Evolutionary conservation across 2,329 filamentous ascomycete species (phyloP).

Genomic region (Botrytis squamosa): DNA sequence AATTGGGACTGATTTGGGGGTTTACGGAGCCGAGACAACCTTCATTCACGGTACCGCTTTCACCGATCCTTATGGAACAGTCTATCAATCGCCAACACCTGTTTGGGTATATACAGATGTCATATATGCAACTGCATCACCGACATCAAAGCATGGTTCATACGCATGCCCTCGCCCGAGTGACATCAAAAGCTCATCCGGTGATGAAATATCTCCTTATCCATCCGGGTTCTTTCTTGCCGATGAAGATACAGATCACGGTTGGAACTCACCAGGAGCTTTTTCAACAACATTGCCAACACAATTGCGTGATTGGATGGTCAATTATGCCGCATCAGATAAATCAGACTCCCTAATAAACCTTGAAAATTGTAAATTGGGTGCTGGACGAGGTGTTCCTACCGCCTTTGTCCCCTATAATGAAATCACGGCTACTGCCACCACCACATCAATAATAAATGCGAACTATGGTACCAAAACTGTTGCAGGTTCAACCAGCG

Average conservation of each 20-base stretch:
- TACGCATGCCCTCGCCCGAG: conserved; percentile 17
- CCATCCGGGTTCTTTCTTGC: conserved; percentile 22
- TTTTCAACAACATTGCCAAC: conserved; percentile 18
- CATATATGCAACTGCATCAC: conserved; percentile 8
- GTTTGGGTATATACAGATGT: conserved; percentile 23
- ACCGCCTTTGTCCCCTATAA: conserved; percentile 25
- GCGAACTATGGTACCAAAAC: conserved; percentile 9
- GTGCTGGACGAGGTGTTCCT: conserved; percentile 23
- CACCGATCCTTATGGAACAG: conserved; percentile 27
- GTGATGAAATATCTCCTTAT: conserved; percentile 19
- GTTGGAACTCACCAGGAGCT: conserved; percentile 14
- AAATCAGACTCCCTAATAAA: conserved; percentile 4
- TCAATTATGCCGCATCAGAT: conserved; percentile 16
- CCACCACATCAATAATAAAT: conserved; percentile 21
- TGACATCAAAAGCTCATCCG: neutral
- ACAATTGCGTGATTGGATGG: conserved; percentile 24
- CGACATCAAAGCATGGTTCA: neutral
- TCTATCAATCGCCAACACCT: conserved; percentile 25
- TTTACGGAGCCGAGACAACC: conserved; percentile 20
- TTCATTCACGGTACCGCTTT: conserved; percentile 25
- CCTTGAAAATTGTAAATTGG: conserved; percentile 21
- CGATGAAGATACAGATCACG: conserved; percentile 15
- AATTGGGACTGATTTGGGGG: conserved; percentile 14
- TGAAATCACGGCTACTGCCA: conserved; percentile 12
- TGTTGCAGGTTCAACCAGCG: neutral